Evolutionary conservation across 2,329 filamentous ascomycete genomes (phyloP), one percentile per base, ranked within the genome.

Genomic region (Podosphaera xanthii): DNA sequence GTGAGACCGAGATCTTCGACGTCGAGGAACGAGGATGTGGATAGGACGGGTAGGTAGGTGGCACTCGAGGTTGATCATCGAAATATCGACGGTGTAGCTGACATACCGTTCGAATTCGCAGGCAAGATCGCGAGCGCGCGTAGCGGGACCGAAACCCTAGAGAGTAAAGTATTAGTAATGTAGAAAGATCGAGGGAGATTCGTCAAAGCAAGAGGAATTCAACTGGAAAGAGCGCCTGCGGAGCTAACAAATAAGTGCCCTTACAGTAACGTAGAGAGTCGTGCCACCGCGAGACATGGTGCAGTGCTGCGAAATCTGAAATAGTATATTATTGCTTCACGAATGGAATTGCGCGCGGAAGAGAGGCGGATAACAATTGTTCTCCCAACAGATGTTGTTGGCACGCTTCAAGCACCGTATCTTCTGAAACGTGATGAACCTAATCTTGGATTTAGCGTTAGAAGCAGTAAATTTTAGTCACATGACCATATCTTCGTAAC

Each of bases 21-120:
- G 70, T 69, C 68, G 69, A 69, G 70, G 69, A 65, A 65, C 64
- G 65, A 64, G 64, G 64, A 68, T 62, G 66, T 67, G 62, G 66
- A 65, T 67, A 69, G 65, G 68, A 59, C 53, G 63, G 61, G 60
- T 63, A 59, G 68, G 60, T 61, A 54, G 67, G 67, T 68, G 64
- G 69, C 69, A 69, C 64, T 69, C 66, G 67, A 68, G 42, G 62
- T 67, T 63, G 68, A 68, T 69, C 69, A 66, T 70, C 71, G 69
- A 69, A 73, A 70, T 71, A 70, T 74, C 74, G 73, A 75, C 73
- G 70, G 72, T 71, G 63, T 71, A 73, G 72, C 70, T 78, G 79
- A 94, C 90, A 82, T 95, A 96, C 88, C 91, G 89, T 90, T 97
- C 91, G 86, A 97, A 97, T 80, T 97, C 91, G 86, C 94, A 96